These are phyloP conservation scores for Hypoxylon sp. DNA, from an alignment of 2,329 filamentous ascomycete species.

Conservation along the genomic window DNA sequence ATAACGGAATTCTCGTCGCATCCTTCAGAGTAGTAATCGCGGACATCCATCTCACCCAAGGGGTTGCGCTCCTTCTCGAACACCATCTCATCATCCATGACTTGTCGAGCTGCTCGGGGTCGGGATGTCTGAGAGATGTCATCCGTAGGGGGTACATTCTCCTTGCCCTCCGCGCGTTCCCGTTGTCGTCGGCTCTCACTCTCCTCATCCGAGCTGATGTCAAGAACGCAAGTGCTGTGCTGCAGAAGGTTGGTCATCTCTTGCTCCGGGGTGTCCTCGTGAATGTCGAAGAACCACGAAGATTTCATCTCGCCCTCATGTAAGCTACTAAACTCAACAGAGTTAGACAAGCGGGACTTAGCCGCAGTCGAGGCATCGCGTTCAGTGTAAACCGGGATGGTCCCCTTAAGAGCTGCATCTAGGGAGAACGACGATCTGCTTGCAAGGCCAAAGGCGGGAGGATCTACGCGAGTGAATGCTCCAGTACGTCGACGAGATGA, in stretches of 20 bases:
- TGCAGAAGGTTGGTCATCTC: slow-evolving; percentile 94
- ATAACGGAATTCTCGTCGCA: slow-evolving; percentile 75
- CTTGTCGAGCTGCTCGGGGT: slow-evolving; percentile 55
- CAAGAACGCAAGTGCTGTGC: slow-evolving; percentile 87
- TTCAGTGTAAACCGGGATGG: slow-evolving; percentile 73
- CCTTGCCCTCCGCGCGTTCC: slow-evolving; percentile 78
- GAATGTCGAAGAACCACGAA: slow-evolving; percentile 92
- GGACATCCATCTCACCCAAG: slow-evolving; percentile 75
- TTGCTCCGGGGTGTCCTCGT: slow-evolving; percentile 91
- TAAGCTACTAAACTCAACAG: slow-evolving; percentile 55
- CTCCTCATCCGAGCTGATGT: slow-evolving; percentile 92
- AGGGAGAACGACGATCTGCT: slow-evolving; percentile 78
- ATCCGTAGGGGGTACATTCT: slow-evolving; percentile 86
- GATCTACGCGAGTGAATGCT: slow-evolving; percentile 78
- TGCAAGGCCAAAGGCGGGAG: slow-evolving; percentile 71
- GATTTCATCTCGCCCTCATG: slow-evolving; percentile 68
- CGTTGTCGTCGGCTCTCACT: slow-evolving; percentile 67
- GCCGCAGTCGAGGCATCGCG: slow-evolving; percentile 53
- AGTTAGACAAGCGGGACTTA: slow-evolving; percentile 51
- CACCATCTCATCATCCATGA: slow-evolving; percentile 66
- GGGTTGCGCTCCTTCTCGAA: slow-evolving; percentile 76
- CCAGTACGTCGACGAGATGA: slow-evolving; percentile 76
- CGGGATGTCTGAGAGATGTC: slow-evolving; percentile 73
- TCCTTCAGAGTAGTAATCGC: slow-evolving; percentile 77
- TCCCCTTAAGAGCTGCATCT: slow-evolving; percentile 85